Evolutionary conservation across 495 filamentous ascomycete species (phyloP), one percentile per base, ranked within the genome.

Genomic region (Aspergillus asperescens): DNA sequence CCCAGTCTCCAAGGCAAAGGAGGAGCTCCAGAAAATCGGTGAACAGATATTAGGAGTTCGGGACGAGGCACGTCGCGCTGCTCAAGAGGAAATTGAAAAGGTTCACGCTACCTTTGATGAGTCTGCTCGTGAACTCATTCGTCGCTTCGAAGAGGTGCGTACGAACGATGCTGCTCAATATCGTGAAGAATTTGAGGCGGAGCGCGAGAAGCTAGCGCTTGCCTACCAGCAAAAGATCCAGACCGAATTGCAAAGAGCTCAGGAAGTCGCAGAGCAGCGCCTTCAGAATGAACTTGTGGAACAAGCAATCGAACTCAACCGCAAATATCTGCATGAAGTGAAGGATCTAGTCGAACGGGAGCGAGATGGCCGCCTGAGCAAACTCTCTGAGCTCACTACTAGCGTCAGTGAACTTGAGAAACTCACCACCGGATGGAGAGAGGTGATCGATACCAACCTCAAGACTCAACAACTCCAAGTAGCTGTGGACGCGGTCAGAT

Each of bases 381-480:
- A 87, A 70, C 81, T 98, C 39, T 75, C 80, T 40, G 87, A 93
- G 59, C 81, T 98, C 41, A 81, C 82, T n/a, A 65, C 77, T 20
- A 81, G 81, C 29, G 84, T 98, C 38, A 74, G 72, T 19, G 86
- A 93, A 53, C 82, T 98, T 2, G 90, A 96, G 71, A 80, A 83
- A 59, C 81, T 97, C 31, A 93, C 89, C 9, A 76, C 81, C 9
- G 83, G 85, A 54, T 96, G 88, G 88, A 89, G 87, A 66, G 78
- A 83, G 6, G 87, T 97, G 19, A 83, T 98, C 22, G 89, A 96
- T 63, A 74, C 78, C 42, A 95, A 90, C 71, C 81, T 97, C 48
- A 86, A 86, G 69, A 96, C 94, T 5, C 93, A 98, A 71, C 88
- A 96, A 66, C 82, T 96, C 13, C 87, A 93, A 63, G 89, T 96